Evolutionary conservation across 176 grass and related monocot genomes (phyloP).

Genomic region (Bothriochloa decipiens): DNA sequence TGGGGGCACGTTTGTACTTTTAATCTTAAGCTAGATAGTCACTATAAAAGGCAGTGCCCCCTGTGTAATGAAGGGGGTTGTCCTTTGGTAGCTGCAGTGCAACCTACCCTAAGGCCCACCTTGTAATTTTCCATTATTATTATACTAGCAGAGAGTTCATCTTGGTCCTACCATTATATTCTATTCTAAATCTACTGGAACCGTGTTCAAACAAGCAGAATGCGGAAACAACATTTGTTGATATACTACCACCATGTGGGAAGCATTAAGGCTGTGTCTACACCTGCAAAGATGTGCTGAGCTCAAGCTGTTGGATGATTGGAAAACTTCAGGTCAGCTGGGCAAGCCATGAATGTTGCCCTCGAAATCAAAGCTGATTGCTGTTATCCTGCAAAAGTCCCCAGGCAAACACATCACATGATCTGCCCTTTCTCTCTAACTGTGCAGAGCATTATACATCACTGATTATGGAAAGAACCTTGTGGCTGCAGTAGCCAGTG

Average conservation of each 20-base stretch:
- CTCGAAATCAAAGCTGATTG: slow-evolving; percentile 32
- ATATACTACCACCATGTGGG: slow-evolving; percentile 8
- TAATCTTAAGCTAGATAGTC: too few relatives aligned
- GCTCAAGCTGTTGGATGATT: neutral
- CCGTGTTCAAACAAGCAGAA: too few relatives aligned
- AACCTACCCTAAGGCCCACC: too few relatives aligned
- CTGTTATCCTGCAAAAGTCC: neutral
- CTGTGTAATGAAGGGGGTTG: too few relatives aligned
- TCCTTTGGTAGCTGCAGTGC: too few relatives aligned
- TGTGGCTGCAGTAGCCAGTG: neutral
- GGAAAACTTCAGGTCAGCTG: neutral
- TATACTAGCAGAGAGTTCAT: too few relatives aligned
- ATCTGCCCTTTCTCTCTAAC: slow-evolving; percentile 12
- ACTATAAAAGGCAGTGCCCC: too few relatives aligned
- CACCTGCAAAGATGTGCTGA: slow-evolving; percentile 18
- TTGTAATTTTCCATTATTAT: too few relatives aligned
- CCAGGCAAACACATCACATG: slow-evolving; percentile 36
- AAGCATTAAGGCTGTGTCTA: neutral
- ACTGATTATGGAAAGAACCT: slow-evolving; percentile 18
- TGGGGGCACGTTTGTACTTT: too few relatives aligned
- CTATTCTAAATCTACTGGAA: too few relatives aligned
- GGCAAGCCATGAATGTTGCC: slow-evolving; percentile 10
- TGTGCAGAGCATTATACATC: slow-evolving; percentile 18
- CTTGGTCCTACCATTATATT: too few relatives aligned
- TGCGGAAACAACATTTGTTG: neutral